Percentiles rank a stretch among this genome's conserved stretches.
phyloP scores from a whole-genome alignment of 2,329 filamentous ascomycete species.

The Xylaria sp. region DNA sequence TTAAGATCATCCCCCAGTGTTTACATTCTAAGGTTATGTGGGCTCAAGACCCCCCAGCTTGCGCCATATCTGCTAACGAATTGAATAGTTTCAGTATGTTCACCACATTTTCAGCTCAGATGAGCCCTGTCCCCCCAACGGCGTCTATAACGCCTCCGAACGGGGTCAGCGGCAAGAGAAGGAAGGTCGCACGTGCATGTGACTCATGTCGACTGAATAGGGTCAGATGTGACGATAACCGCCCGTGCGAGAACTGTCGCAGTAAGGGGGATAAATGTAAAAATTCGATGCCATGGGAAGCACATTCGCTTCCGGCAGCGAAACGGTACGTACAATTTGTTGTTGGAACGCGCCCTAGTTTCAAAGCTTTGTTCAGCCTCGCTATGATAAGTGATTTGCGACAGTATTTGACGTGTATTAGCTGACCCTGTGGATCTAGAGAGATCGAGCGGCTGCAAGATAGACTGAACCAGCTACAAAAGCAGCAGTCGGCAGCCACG shows the following conservation, averaged over 20 bases:
- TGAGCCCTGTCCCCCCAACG: constrained; percentile 4
- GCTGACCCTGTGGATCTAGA: constrained; percentile 14
- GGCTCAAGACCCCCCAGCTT: neutral
- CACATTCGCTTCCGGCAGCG: constrained; percentile 5
- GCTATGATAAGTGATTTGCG: neutral
- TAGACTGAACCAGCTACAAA: constrained; percentile 19
- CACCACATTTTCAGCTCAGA: constrained; percentile 28
- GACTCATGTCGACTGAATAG: constrained; percentile 28
- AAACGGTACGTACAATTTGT: neutral
- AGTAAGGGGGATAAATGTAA: constrained; percentile 20
- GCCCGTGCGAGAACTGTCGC: constrained; percentile 25
- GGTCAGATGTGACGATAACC: constrained; percentile 22
- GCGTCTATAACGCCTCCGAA: constrained; percentile 11
- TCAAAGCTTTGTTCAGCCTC: neutral
- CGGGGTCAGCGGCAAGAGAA: constrained; percentile 15
- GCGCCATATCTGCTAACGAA: neutral
- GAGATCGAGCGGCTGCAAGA: constrained; percentile 26
- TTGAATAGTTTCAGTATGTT: constrained; percentile 46
- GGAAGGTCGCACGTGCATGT: constrained; percentile 27
- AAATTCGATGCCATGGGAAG: constrained; percentile 21
- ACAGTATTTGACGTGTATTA: neutral
- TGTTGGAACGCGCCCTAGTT: neutral
- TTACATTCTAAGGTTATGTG: neutral
- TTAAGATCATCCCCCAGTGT: neutral
- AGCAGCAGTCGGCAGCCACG: neutral